Conservation (phyloP, 345 rosid genomes). For the Boechera divaricarpa region DNA sequence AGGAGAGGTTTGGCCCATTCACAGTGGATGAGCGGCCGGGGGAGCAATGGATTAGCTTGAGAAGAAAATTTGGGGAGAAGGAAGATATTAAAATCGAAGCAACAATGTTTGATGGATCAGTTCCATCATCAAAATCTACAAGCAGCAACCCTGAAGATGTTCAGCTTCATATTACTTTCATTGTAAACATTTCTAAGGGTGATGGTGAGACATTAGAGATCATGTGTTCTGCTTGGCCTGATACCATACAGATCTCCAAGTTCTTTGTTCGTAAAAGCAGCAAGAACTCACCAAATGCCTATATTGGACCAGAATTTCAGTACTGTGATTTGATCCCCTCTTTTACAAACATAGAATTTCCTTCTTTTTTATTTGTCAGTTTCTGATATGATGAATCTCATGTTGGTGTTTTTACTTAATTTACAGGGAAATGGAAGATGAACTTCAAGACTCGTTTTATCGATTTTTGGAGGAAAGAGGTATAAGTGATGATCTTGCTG, state of each 20-base stretch:
- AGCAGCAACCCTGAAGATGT: conserved; percentile 46
- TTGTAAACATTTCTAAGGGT: conserved; percentile 67
- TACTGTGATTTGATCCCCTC: conserved; percentile 36
- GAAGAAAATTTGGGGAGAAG: conserved; percentile 59
- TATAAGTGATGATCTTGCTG: conserved; percentile 67
- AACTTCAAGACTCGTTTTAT: conserved; percentile 69
- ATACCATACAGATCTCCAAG: conserved; percentile 62
- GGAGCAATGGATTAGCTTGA: conserved; percentile 83
- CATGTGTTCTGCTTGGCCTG: conserved; percentile 87
- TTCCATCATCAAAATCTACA: conserved; percentile 53
- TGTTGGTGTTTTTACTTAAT: conserved; percentile 29
- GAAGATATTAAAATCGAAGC: conserved; percentile 86
- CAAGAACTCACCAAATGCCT: conserved; percentile 48
- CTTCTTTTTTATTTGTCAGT: neutral
- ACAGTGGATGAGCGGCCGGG: conserved; percentile 70
- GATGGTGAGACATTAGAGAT: conserved; percentile 63
- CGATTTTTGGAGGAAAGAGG: conserved; percentile 77
- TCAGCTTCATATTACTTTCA: conserved; percentile 69
- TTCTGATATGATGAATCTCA: neutral
- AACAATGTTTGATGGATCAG: conserved; percentile 79
- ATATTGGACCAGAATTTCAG: conserved; percentile 81
- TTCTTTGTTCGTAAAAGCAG: conserved; percentile 53
- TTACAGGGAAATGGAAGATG: conserved; percentile 83
- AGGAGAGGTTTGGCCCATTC: conserved; percentile 57
- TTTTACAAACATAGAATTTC: neutral